Evolutionary conservation across 441 rosid species (phyloP), one percentile per base, ranked within the genome.

Genomic region (Codiaeum variegatum): DNA sequence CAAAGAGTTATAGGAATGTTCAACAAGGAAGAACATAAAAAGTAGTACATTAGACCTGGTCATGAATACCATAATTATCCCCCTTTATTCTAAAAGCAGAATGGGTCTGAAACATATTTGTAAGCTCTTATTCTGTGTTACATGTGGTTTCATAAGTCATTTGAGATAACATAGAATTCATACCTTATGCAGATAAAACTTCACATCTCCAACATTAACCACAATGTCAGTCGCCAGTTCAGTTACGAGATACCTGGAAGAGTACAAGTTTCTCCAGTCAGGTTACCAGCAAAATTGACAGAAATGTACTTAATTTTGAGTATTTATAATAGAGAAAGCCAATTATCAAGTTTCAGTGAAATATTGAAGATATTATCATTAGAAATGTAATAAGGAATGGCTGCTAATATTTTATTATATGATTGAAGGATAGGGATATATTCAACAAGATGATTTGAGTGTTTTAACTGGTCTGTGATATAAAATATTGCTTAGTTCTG

Each of bases 181-280:
- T 85, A 94, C 99, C 99, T 92, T 94, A 72, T 94, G 99, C 49
- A 94, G 88, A 78, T 81, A 74, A 82, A 92, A 94, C 77, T 88
- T 92, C 70, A 88, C 94, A 73, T 87, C 91, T 19, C 86, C 91
- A 34, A 92, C 86, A 64, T 67, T 84, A 19, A 92, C 63, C 38
- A 78, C 85, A 70, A 91, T 77, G 82, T 94, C 98, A 0, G 92
- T 78, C 54, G 86, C 90, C 80, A 94, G 86, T 70, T 92, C 98
- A 40, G 93, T 85, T 47, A 86, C 79, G 62, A 91, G 87, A 26
- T 85, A 81, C 88, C 98, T 94, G 85, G 71, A 59, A 12, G 47
- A 31, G 73, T 40, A 78, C 42, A 72, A 51, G 34, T 34, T 70
- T 21, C 19, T 65, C 69, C 44, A 67, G 42, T 76, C 58, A 66